A percentile compares a stretch with the other conserved stretches of the same genome.
These are phyloP conservation scores for Spencermartinsiella ligniputridi DNA, from an alignment of 1,139 yeast species.

Conservation along the genomic window DNA sequence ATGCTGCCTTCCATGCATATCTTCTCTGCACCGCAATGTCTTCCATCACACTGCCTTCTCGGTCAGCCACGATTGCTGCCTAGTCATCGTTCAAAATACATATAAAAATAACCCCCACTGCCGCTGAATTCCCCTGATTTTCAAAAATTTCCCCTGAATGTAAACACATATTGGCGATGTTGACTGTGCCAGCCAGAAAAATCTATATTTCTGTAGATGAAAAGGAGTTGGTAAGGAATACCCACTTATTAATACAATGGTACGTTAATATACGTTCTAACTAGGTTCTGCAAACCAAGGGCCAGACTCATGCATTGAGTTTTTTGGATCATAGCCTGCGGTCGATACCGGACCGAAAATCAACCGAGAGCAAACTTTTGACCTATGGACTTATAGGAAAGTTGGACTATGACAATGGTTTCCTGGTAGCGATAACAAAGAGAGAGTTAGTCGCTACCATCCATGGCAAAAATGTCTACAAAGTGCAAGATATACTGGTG, in stretches of 20 bases:
- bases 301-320: neutral
- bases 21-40: too few relatives aligned
- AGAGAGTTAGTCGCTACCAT: constrained; percentile 16
- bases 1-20: too few relatives aligned
- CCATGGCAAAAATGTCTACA: constrained; percentile 13
- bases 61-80: too few relatives aligned
- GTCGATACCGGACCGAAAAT: neutral
- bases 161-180: neutral
- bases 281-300: neutral
- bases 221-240: neutral
- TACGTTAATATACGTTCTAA: neutral
- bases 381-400: constrained; percentile 21
- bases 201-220: constrained; percentile 1
- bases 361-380: neutral
- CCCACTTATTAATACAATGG: neutral
- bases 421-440: constrained; percentile 19
- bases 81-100: too few relatives aligned
- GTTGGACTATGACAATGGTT: constrained; percentile 20
- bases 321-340: neutral
- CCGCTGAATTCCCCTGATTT: too few relatives aligned
- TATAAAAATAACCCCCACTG: neutral
- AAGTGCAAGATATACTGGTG: constrained; percentile 14
- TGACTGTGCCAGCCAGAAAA: constrained; percentile 1
- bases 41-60: too few relatives aligned
- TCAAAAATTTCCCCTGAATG: too few relatives aligned